Base-by-base conservation (phyloP, 2,329 filamentous ascomycete genomes). In the Dryadomyces sulphureus region DNA sequence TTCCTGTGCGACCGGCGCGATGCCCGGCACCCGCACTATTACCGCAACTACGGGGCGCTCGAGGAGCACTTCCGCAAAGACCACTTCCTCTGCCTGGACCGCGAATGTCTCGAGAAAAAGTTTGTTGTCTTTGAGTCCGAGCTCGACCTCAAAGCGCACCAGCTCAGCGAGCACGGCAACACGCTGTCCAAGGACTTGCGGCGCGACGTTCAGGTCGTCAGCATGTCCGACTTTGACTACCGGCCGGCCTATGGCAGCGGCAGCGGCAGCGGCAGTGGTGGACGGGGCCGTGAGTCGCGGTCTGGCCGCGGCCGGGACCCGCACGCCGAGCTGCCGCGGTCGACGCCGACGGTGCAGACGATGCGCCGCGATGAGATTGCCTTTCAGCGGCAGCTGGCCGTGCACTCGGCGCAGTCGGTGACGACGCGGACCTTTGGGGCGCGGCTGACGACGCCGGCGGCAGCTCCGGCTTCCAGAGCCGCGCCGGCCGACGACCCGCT, bases 101-200 rank as follows among this genome's bases (percentile, higher is more conserved):
- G 75, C 45, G 89, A 94, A 58, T 98, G 92, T 57, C 60, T 92
- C 57, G 92, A 96, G 55, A 94, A 94, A 74, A 96, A 95, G 60
- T 95, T 96, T 59, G 84, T 96, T 25, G 92, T 96, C 1, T 98
- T 98, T 55, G 86, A 87, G 46, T 89, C 88, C 0, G 86, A 95
- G 57, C 80, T 98, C 70, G 92, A 98, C 57, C 66, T 98, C 41
- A 94, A 96, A 61, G 92, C 84, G 3, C 92, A 98, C 63, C 86
- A 94, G 60, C 65, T 98, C 9, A 81, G 84, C 54, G 76, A 81
- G 45, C 92, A 98, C 59, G 86, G 81, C 0, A 78, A 80, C 54
- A 77, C 81, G 0, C 61, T 93, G 21, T 86, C 87, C 8, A 95
- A 94, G 57, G 84, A 90, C 54, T 79, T 83, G 2, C 72, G 88